Evolutionary conservation across 306 rosid species (phyloP), one percentile per base, ranked within the genome.

Genomic region (Medicago lupulina): DNA sequence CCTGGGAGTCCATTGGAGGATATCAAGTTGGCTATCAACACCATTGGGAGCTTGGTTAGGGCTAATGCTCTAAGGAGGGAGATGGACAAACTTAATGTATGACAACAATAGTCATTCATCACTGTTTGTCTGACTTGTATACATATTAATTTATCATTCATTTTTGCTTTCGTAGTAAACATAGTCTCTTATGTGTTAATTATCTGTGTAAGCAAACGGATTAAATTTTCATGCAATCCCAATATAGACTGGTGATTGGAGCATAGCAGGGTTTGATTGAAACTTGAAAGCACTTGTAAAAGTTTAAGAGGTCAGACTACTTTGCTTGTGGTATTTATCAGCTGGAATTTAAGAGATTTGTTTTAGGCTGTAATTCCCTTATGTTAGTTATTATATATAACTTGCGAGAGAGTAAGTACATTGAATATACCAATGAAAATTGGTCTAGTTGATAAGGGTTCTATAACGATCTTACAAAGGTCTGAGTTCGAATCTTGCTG

Each of bases 1-100:
- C 99, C 98, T 57, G 99, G 99, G 19, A 96, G 88, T 76, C 99
- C 98, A 1, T 74, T 84, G 86, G 80, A 96, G 46, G 99, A 96
- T 78, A 70, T 96, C 86, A 96, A 96, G 88, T 85, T 96, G 89
- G 99, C 97, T 17, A 88, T 96, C 73, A 96, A 88, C 73, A 96
- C 98, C 81, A 87, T 96, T 74, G 99, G 99, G 55, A 96, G 98
- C 87, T 84, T 96, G 79, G 92, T 92, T 64, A 90, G 99, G 81
- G 99, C 99, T 69, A 89, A 76, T 86, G 99, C 99, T 19, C 85
- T 96, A 4, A 87, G 78, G 78, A 88, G 76, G 89, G 99, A 92
- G 91, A 92, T 92, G 97, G 91, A 92, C 0, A 96, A 96, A 75
- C 88, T 96, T 16, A 87, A 82, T 54, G 94, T 81, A 77, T 92